A percentile compares a stretch with the other conserved stretches of the same genome.
phyloP scores from a whole-genome alignment of 495 filamentous ascomycete genomes.

The Usnea hakonensis region DNA sequence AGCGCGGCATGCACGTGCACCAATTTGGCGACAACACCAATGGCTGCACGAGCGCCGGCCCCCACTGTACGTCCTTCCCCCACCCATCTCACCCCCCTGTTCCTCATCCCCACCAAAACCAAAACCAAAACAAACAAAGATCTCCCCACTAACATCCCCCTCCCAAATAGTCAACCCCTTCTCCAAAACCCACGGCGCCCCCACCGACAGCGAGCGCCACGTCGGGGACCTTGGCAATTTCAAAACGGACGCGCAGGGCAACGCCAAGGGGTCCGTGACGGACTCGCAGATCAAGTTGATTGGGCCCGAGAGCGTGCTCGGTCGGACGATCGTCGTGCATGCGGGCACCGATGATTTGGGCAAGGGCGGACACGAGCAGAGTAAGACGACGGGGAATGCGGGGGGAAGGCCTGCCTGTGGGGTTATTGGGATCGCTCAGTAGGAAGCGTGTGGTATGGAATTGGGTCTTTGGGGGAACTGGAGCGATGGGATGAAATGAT shows the following conservation, averaged over 20 bases:
- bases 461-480: background rate
- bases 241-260: slow-evolving; percentile 86
- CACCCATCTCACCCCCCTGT: slow-evolving; percentile 2
- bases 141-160: background rate
- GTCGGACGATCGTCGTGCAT: slow-evolving; percentile 92
- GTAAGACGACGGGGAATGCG: slow-evolving; percentile 96
- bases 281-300: slow-evolving; percentile 90
- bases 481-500: background rate
- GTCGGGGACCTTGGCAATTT: slow-evolving; percentile 97
- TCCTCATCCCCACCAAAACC: slow-evolving; percentile 65
- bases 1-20: slow-evolving; percentile 97
- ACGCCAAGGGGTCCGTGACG: slow-evolving; percentile 63
- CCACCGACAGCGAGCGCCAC: slow-evolving; percentile 72
- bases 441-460: background rate
- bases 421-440: slow-evolving; percentile 29
- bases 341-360: slow-evolving; percentile 93
- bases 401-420: slow-evolving; percentile 89
- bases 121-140: slow-evolving; percentile 44
- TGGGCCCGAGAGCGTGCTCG: slow-evolving; percentile 88
- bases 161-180: slow-evolving; percentile 75
- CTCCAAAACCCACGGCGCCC: slow-evolving; percentile 85
- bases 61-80: slow-evolving; percentile 79
- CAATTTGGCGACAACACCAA: slow-evolving; percentile 99
- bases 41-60: slow-evolving; percentile 94
- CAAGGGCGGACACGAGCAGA: slow-evolving; percentile 80